Percentiles rank a stretch among this genome's conserved stretches.
phyloP scores from a whole-genome alignment of 176 grass and related monocot genomes.

The Carex parvula region DNA sequence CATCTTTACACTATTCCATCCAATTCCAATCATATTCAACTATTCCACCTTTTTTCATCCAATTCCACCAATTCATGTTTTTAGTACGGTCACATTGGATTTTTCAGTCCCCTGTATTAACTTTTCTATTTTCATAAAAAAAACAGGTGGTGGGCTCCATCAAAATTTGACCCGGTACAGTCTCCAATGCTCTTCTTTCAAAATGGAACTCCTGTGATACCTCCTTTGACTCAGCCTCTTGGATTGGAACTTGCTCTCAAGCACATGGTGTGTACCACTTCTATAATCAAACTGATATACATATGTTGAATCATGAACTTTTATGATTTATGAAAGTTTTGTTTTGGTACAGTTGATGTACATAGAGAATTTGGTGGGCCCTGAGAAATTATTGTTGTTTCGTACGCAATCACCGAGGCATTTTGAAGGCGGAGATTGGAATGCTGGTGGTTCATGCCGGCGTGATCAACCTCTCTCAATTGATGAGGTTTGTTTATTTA shows the following conservation, averaged over 20 bases:
- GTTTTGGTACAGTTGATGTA: constrained; percentile 44
- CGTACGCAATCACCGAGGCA: constrained; percentile 86
- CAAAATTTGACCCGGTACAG: constrained; percentile 71
- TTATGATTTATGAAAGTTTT: background rate
- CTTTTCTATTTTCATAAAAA: background rate
- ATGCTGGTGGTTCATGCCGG: constrained; percentile 68
- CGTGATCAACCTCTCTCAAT: constrained; percentile 41
- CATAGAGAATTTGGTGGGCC: constrained; percentile 35
- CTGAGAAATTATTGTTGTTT: constrained; percentile 51
- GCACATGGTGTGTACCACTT: constrained; percentile 56
- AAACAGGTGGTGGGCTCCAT: constrained; percentile 83
- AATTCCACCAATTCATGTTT: no score
- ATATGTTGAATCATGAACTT: background rate
- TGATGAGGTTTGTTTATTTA: constrained; percentile 43
- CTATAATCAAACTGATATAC: background rate
- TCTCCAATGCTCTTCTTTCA: constrained; percentile 92
- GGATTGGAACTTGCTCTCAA: constrained; percentile 74
- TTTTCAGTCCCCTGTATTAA: no score
- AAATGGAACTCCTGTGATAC: constrained; percentile 57
- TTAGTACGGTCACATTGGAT: no score
- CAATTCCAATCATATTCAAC: no score
- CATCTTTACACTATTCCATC: no score
- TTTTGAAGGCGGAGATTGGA: constrained; percentile 96
- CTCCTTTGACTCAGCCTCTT: constrained; percentile 54
- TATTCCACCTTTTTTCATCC: no score